Percentiles rank a stretch among this genome's conserved stretches.
Evolutionary conservation across 192 early-diverging fungal genomes (phyloP).

Genomic region (Linnemannia elongata): DNA sequence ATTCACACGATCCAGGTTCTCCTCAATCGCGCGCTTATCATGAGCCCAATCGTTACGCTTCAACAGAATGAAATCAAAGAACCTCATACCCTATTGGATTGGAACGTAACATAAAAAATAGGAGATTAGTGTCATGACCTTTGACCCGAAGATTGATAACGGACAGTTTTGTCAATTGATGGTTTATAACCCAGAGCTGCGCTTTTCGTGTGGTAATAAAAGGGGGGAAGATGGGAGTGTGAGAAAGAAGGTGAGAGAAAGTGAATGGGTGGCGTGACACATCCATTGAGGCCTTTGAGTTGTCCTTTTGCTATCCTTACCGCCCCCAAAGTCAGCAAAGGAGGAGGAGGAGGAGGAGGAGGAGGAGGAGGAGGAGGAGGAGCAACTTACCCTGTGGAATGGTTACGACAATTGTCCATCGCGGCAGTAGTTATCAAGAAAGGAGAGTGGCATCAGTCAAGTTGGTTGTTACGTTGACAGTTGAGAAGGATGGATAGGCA

Average conservation of each 20-base stretch:
- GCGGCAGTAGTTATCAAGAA: neutral
- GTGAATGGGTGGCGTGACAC: neutral
- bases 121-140: too few species aligned
- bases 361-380: neutral
- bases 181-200: neutral
- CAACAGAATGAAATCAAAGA: slow-evolving; percentile 96
- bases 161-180: neutral
- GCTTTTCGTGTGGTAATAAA: neutral
- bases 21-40: slow-evolving; percentile 74
- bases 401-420: neutral
- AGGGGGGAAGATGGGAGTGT: neutral
- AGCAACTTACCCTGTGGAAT: slow-evolving; percentile 3
- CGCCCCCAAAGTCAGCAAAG: neutral
- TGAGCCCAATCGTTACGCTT: slow-evolving; percentile 84
- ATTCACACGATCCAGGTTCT: slow-evolving; percentile 70
- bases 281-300: neutral
- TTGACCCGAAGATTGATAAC: neutral
- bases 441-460: neutral
- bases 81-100: slow-evolving; percentile 77
- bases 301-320: neutral
- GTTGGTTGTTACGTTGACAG: neutral
- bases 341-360: neutral
- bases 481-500: neutral
- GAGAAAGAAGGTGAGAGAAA: neutral
- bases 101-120: neutral